Evolutionary conservation across 257 asterid genomes (phyloP).

Genomic region (Solanum appendiculatum): DNA sequence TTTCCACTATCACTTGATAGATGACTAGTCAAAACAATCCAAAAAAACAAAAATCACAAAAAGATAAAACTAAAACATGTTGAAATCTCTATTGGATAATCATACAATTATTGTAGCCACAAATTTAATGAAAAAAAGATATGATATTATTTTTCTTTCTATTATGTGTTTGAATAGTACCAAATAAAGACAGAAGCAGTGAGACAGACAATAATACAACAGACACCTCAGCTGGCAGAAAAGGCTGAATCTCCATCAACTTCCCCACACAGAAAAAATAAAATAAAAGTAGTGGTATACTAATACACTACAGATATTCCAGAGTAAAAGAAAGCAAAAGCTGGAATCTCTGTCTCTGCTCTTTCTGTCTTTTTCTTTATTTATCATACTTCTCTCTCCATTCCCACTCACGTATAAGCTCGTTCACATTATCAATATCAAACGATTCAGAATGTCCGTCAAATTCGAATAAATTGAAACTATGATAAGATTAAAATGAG

Average conservation of each 20-base stretch:
- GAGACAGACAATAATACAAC: neutral
- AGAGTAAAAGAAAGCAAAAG: constrained; percentile 18
- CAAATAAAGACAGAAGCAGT: neutral
- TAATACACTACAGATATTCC: neutral
- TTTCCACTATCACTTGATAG: neutral
- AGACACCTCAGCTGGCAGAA: neutral
- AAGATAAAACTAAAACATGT: neutral
- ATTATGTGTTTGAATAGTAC: neutral
- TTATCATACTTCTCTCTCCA: neutral
- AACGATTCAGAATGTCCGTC: too few relatives aligned
- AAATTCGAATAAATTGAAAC: neutral
- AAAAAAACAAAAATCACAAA: neutral
- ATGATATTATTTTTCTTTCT: neutral
- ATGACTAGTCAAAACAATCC: neutral
- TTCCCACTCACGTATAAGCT: neutral
- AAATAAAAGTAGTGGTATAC: neutral
- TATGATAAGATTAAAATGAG: neutral
- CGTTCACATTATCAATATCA: neutral
- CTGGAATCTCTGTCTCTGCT: constrained; percentile 12
- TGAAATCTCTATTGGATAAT: neutral
- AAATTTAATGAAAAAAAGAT: neutral
- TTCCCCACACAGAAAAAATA: neutral
- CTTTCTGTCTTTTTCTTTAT: neutral
- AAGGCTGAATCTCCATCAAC: constrained; percentile 1
- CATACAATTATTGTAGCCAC: neutral